A percentile compares a stretch with the other conserved stretches of the same genome.
Conservation (phyloP, 2,329 filamentous ascomycete genomes). For the Alternaria arborescens region DNA sequence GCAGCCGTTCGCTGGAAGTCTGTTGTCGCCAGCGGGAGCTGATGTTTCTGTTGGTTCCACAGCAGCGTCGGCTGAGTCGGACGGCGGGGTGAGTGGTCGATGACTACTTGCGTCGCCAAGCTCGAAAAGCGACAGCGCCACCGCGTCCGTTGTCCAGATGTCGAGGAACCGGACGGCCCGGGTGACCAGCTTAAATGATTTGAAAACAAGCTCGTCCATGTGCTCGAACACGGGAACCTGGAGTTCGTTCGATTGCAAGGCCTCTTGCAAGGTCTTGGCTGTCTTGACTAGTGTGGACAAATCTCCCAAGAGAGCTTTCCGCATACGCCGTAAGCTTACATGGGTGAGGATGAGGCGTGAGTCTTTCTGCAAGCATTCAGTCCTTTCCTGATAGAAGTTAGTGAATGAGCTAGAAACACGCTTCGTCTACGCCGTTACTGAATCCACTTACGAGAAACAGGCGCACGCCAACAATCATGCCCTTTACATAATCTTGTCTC, state of each 20-base stretch:
- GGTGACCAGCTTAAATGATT: constrained; percentile 93
- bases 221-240: constrained; percentile 70
- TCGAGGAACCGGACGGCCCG: constrained; percentile 91
- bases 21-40: constrained; percentile 34
- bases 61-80: constrained; percentile 44
- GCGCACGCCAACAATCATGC: constrained; percentile 90
- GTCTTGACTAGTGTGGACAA: constrained; percentile 89
- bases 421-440: neutral
- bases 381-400: constrained; percentile 72
- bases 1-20: constrained; percentile 57
- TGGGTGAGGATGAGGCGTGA: constrained; percentile 77
- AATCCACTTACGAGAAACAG: constrained; percentile 76
- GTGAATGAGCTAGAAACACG: constrained; percentile 4
- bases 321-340: constrained; percentile 77
- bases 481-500: constrained; percentile 93
- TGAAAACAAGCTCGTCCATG: constrained; percentile 91
- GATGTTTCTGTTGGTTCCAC: constrained; percentile 40
- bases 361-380: constrained; percentile 86
- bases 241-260: constrained; percentile 57
- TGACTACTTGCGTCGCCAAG: constrained; percentile 42
- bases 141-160: constrained; percentile 70
- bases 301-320: constrained; percentile 89
- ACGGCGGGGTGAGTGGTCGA: constrained; percentile 51
- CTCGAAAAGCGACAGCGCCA: constrained; percentile 59
- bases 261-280: constrained; percentile 83